A percentile compares a stretch with the other conserved stretches of the same genome.
phyloP scores from a whole-genome alignment of 768 basidiomycete genomes.

The Pleurotus citrinopileatus region DNA sequence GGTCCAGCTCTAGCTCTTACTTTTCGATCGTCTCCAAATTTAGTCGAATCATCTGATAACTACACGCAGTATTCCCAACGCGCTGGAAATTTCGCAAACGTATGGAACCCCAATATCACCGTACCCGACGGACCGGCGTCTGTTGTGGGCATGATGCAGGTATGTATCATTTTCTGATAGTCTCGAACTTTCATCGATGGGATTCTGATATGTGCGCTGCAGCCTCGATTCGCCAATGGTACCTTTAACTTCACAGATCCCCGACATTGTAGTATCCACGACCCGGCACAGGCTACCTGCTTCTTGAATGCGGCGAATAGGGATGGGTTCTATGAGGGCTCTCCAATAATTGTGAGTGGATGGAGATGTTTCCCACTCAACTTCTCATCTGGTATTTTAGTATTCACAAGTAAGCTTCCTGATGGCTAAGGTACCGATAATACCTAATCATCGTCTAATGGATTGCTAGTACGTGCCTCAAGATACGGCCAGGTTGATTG shows the following conservation, averaged over 20 bases:
- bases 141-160: constrained; percentile 63
- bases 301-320: constrained; percentile 52
- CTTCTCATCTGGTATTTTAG: constrained; percentile 22
- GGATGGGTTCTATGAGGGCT: constrained; percentile 67
- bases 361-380: background rate
- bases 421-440: background rate
- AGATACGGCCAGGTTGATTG: constrained; percentile 59
- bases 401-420: constrained; percentile 49
- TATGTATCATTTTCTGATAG: constrained; percentile 16
- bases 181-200: background rate
- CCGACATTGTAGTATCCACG: constrained; percentile 62
- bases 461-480: constrained; percentile 55
- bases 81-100: constrained; percentile 54
- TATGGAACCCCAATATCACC: constrained; percentile 56
- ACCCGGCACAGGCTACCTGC: constrained; percentile 54
- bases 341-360: constrained; percentile 53
- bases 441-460: background rate
- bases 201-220: background rate
- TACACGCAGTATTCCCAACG: constrained; percentile 45
- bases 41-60: background rate
- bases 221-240: constrained; percentile 57
- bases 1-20: background rate
- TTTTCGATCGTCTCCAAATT: background rate
- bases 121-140: constrained; percentile 41
- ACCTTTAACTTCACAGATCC: constrained; percentile 66